Evolutionary conservation across 345 rosid species (phyloP), one percentile per base, ranked within the genome.

Genomic region (Eucalyptus pauciflora): DNA sequence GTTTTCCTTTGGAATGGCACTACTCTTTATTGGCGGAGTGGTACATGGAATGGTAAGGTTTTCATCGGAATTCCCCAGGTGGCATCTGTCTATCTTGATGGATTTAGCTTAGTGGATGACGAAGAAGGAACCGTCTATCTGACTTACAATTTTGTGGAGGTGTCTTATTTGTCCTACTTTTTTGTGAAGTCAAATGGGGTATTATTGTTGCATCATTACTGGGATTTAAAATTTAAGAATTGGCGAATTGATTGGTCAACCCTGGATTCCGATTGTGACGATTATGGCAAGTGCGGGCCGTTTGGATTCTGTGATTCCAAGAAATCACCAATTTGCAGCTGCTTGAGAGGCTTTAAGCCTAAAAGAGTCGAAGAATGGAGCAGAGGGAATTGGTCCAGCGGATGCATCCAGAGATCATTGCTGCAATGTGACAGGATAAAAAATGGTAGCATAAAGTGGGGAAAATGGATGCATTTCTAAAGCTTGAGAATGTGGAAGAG

Each of bases 1-100:
- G 51, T 52, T 43, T 81, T 93, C 16, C 46, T 94, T 22, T 91
- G 96, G 97, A 95, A 96, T 3, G 92, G 90, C 43, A 87, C 56
- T 12, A 50, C 25, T 13, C 93, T 93, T 1, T 62, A 69, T 11
- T 94, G 95, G 96, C 92, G 95, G 29, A 92, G 93, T 37, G 96
- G 96, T 25, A 96, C 96, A 2, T 96, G 97, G 98, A 93, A 93
- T 86, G 93, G 95, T 90, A 92, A 89, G 88, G 37, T 41, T n/a
- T 92, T 94, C 76, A 69, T 89, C 18, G 85, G 89, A 49, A 6
- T 87, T n/a, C 67, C 87, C 46, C 3, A 16, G 6, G 56, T 89
- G 85, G 12, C 27, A 45, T 86, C 91, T 6, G 13, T 89, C 22
- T 91, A 91, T 88, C 48, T 87, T n/a, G 51, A 92, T 4, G 91